Evolutionary conservation across 306 rosid species (phyloP), one percentile per base, ranked within the genome.

Genomic region (Erythrophleum fordii): DNA sequence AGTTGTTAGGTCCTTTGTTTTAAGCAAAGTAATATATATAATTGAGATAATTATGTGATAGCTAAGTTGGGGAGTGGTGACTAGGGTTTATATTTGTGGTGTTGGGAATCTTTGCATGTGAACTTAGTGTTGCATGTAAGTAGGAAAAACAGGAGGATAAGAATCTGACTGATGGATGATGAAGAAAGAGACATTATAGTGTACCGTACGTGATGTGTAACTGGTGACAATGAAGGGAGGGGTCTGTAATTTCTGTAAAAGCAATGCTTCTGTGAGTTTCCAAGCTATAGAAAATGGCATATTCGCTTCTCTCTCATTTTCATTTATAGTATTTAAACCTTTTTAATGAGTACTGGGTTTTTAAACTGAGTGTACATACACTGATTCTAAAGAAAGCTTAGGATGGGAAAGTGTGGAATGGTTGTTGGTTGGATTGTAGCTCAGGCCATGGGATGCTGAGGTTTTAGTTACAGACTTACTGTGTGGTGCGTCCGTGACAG

Each of bases 221-320:
- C 83, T 25, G 61, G 83, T 78, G 85, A 77, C 77, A 78, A 85
- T 64, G 48, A 69, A 68, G 46, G 68, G 75, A 69, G 82, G 82
- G 34, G 82, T 81, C 80, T 87, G 88, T 75, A 16, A 39, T 73
- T 35, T 83, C 84, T 86, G 89, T 48, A 81, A 79, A 80, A 88
- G 88, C 84, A 86, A 86, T 28, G 75, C 79, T 83, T 84, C 69
- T 88, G 81, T 85, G 86, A 87, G 92, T 88, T 84, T 80, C 90
- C 85, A 85, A 86, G 86, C 84, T 83, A 72, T 79, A 78, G 58
- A 83, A 85, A 80, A 79, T 86, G 81, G 88, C 78, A 86, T 83
- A 80, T 82, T 85, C 82, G 53, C 51, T 82, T 79, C 87, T 48
- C 56, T 55, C 82, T 74, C 49, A 17, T 75, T 52, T 83, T 77